These are phyloP conservation scores for Phalaenopsis equestris DNA, from an alignment of 106 monocot species.

Conservation along the genomic window DNA sequence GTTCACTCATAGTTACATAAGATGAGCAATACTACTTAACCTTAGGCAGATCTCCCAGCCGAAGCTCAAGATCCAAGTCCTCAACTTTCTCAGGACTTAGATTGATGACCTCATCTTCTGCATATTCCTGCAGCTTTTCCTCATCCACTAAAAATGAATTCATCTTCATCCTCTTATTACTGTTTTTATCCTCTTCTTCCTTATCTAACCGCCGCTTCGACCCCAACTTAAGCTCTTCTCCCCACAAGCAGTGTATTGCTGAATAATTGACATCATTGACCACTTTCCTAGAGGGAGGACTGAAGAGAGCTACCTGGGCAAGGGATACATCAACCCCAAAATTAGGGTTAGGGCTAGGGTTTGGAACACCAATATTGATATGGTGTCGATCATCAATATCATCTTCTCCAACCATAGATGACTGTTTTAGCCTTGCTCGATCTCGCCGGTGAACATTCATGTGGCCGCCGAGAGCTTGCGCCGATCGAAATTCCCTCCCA, in stretches of 20 bases:
- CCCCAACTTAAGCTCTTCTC: neutral
- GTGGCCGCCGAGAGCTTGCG: conserved; percentile 76
- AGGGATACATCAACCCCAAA: neutral
- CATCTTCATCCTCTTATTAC: conserved; percentile 22
- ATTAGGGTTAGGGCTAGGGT: conserved; percentile 29
- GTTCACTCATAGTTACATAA: neutral
- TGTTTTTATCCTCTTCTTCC: neutral
- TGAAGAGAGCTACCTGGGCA: too few relatives aligned
- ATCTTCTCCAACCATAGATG: conserved; percentile 17
- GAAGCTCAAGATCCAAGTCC: conserved; percentile 61
- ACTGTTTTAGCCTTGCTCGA: conserved; percentile 52
- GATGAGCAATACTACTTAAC: conserved; percentile 8
- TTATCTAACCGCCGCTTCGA: neutral
- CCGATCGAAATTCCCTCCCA: conserved; percentile 64
- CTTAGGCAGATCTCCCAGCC: conserved; percentile 43
- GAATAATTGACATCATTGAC: neutral
- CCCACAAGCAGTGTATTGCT: neutral
- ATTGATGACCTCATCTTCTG: too few relatives aligned
- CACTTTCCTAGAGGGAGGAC: neutral
- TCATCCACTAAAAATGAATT: conserved; percentile 3
- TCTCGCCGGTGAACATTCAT: conserved; percentile 88
- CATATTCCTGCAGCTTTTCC: neutral
- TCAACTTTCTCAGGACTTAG: conserved; percentile 13
- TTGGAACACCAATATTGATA: neutral
- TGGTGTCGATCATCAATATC: conserved; percentile 14